Base-by-base conservation (phyloP, 2,329 filamentous ascomycete species). In the Orbilia ellipsospora region DNA sequence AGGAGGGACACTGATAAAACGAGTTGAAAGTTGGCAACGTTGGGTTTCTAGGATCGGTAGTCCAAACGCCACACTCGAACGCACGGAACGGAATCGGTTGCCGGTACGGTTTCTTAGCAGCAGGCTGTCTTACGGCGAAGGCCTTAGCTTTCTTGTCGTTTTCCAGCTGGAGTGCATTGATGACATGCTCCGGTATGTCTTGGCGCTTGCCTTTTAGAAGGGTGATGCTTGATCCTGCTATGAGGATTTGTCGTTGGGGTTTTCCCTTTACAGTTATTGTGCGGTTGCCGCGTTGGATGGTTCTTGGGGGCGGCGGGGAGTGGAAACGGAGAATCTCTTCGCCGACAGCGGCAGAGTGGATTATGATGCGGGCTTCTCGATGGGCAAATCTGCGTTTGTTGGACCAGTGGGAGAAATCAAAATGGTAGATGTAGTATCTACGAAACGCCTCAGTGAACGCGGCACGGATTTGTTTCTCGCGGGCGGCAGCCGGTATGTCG, bases 41-140 rank as follows among this genome's bases (percentile, higher is more conserved):
- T 2, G 64, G 18, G 15, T 65, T 64, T 23, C 59, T 69, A 1
- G 72, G 72, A 26, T 75, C 72, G 0, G 72, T 75, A 7, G 48
- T 50, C 72, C 72, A 75, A 4, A 75, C 72, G 2, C 72, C 72
- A 13, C 64, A 69, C 10, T 75, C 72, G 20, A 75, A 50, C 1
- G 23, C 72, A 1, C 45, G 6, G 26, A 75, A 75, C 4, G 51
- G 44, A 12, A 75, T 51, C 0, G 59, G 57, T n/a, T 45, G 54
- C 0, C 54, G 51, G 23, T 75, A 69, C 0, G 64, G 64, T 45
- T 69, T 75, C 1, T 64, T 26, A 5, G 52, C 26, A 1, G 40
- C 52, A 2, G 59, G 31, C 15, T 50, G 51, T n/a, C 64, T 31
- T 12, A 60, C 50, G 6, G 59, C 60, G 15, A 50, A 4, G 10